Conservation (phyloP, 495 filamentous ascomycete genomes). For the Acidiella bohemica region DNA sequence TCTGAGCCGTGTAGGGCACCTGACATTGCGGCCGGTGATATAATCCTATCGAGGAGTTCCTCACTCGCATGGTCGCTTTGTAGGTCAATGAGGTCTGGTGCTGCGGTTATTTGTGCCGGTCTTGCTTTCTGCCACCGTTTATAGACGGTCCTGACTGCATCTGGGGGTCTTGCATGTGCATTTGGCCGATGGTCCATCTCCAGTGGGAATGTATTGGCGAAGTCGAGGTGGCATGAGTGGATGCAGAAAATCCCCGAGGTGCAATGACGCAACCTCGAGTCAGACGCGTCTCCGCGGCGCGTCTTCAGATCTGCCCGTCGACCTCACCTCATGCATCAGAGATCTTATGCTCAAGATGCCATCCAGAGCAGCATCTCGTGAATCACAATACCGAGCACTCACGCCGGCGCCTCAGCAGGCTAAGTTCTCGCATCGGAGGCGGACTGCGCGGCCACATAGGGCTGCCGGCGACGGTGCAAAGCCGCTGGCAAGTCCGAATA, state of each 20-base stretch:
- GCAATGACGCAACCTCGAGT: no score
- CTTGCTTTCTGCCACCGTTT: constrained; percentile 5
- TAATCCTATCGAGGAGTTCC: no score
- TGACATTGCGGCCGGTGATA: no score
- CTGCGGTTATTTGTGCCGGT: neutral
- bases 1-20: no score
- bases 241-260: no score
- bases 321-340: no score
- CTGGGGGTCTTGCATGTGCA: constrained; percentile 3
- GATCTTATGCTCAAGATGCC: neutral
- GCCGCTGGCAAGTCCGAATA: neutral
- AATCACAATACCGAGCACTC: neutral
- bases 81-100: constrained; percentile 2
- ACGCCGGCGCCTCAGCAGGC: neutral
- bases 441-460: neutral
- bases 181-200: neutral
- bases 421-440: neutral
- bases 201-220: no score
- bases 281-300: no score
- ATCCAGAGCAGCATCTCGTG: neutral
- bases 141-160: neutral
- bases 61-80: no score
- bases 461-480: no score
- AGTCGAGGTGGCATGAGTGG: no score
- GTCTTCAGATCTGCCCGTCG: no score